Evolutionary conservation across 306 rosid genomes (phyloP).

Genomic region (Prosopis cineraria): DNA sequence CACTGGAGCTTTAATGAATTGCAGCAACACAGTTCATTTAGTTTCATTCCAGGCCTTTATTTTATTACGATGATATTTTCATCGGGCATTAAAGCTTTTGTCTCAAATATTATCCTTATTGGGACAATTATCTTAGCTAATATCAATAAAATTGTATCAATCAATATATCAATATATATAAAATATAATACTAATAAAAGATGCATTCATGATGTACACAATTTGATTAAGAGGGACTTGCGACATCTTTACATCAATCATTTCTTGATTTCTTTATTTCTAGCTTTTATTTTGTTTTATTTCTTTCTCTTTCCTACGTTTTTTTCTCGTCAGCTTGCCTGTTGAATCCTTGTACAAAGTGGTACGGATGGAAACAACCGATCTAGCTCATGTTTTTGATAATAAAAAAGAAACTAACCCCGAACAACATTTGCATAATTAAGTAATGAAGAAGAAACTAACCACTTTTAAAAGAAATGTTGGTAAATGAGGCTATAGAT

Average conservation of each 20-base stretch:
- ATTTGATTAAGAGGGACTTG: neutral
- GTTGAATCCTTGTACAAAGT: neutral
- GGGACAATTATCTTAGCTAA: no score
- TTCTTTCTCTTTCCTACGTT: no score
- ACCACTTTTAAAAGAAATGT: slow-evolving; percentile 73
- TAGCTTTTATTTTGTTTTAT: no score
- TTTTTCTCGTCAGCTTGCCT: neutral
- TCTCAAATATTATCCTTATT: no score
- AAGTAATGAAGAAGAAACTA: slow-evolving; percentile 24
- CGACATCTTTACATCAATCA: neutral
- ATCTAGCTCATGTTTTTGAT: neutral
- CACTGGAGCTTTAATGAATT: neutral
- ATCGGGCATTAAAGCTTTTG: no score
- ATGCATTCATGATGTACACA: no score
- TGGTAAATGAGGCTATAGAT: slow-evolving; percentile 64
- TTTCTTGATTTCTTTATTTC: neutral
- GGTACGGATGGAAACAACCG: neutral
- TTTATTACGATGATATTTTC: no score
- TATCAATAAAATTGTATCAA: neutral
- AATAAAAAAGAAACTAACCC: neutral
- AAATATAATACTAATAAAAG: no score
- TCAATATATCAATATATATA: no score
- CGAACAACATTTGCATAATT: neutral
- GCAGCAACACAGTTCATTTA: neutral
- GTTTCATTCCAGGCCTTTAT: slow-evolving; percentile 24